Evolutionary conservation across 805 yeast species (phyloP).

Genomic region (Candida qinlingensis): DNA sequence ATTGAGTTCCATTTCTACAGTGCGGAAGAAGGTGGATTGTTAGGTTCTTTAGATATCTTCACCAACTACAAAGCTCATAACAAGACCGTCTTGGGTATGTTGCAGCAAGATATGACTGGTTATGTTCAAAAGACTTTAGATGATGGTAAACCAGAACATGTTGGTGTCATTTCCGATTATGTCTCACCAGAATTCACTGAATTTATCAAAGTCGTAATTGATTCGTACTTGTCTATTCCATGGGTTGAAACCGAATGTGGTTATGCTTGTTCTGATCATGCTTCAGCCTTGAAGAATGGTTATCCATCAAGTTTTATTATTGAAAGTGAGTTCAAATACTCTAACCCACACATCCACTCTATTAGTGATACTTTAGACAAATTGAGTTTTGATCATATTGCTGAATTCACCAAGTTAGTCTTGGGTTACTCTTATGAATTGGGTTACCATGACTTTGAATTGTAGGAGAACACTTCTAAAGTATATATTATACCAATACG

Average conservation of each 20-base stretch:
- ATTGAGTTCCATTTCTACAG: constrained; percentile 92
- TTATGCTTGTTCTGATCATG: constrained; percentile 91
- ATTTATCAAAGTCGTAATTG: constrained; percentile 50
- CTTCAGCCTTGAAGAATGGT: constrained; percentile 78
- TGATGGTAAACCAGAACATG: constrained; percentile 47
- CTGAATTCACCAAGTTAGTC: constrained; percentile 74
- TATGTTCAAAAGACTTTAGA: constrained; percentile 23
- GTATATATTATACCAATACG: neutral
- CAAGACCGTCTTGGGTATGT: constrained; percentile 66
- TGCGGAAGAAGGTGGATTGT: constrained; percentile 90
- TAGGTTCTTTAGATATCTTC: constrained; percentile 82
- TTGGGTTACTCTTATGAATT: constrained; percentile 72
- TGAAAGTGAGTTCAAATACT: constrained; percentile 63
- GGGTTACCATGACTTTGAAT: constrained; percentile 32
- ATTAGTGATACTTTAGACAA: constrained; percentile 76
- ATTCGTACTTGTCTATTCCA: constrained; percentile 59
- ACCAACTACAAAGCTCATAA: constrained; percentile 41
- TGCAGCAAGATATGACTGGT: constrained; percentile 82
- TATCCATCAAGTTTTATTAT: constrained; percentile 80
- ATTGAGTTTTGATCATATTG: constrained; percentile 71
- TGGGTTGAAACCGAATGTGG: constrained; percentile 79
- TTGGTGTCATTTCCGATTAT: constrained; percentile 58
- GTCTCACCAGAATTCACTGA: constrained; percentile 22
- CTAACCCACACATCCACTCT: constrained; percentile 71
- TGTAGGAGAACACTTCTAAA: neutral